Evolutionary conservation across 2,329 filamentous ascomycete genomes (phyloP).

Genomic region (Moelleriella libera): DNA sequence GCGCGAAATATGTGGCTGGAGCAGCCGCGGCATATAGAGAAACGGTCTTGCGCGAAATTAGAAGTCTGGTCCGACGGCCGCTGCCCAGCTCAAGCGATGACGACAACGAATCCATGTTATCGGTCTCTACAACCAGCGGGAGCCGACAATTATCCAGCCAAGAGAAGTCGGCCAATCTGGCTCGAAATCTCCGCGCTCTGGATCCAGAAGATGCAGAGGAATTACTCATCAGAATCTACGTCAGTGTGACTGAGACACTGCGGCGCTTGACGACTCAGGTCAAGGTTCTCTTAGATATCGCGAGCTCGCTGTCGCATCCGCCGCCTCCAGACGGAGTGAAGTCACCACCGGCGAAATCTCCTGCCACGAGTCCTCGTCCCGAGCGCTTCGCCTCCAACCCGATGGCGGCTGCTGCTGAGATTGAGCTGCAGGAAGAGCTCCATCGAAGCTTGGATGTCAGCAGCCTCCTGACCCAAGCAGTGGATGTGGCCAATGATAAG

Average conservation of each 20-base stretch:
- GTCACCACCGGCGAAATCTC: slow-evolving; percentile 35
- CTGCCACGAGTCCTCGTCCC: slow-evolving; percentile 35
- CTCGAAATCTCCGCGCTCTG: slow-evolving; percentile 73
- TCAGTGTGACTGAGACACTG: slow-evolving; percentile 74
- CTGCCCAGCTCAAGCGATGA: slow-evolving; percentile 90
- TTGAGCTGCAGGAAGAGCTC: slow-evolving; percentile 57
- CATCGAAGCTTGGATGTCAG: slow-evolving; percentile 65
- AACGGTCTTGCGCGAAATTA: slow-evolving; percentile 71
- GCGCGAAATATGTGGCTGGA: slow-evolving; percentile 63
- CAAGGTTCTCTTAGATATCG: slow-evolving; percentile 89
- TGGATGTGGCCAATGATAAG: slow-evolving; percentile 68
- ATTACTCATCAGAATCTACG: slow-evolving; percentile 70
- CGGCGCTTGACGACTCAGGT: slow-evolving; percentile 78
- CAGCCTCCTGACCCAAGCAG: slow-evolving; percentile 63
- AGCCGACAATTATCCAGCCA: slow-evolving; percentile 60
- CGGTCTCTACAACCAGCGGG: slow-evolving; percentile 60
- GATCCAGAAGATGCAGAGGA: slow-evolving; percentile 75
- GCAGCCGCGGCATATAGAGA: slow-evolving; percentile 80
- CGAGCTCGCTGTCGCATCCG: slow-evolving; percentile 51
- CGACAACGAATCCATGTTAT: slow-evolving; percentile 81
- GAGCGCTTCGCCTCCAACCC: slow-evolving; percentile 13
- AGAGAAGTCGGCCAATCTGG: slow-evolving; percentile 79
- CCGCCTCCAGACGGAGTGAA: slow-evolving; percentile 23
- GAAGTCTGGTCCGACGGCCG: slow-evolving; percentile 68
- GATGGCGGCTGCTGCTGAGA: slow-evolving; percentile 10